Conservation (phyloP, 257 asterid genomes). For the Eucommia ulmoides region DNA sequence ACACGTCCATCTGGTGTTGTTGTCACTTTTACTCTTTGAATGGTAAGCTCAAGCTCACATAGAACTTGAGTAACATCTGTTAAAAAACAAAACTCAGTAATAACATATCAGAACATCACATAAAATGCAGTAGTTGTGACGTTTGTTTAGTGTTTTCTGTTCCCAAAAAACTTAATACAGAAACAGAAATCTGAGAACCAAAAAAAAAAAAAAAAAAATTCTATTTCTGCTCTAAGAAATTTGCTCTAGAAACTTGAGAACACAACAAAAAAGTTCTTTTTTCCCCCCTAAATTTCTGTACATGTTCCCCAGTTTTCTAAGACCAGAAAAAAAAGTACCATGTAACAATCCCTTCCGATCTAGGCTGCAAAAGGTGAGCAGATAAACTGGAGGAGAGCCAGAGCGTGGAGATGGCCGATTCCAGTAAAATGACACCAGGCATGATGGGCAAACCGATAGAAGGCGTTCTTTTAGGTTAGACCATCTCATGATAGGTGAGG, state of each 20-base stretch:
- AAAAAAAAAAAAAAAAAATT: background rate
- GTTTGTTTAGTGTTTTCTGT: too few species aligned
- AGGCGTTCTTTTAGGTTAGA: conserved; percentile 56
- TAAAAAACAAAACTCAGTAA: conserved; percentile 4
- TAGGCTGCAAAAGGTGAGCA: conserved; percentile 44
- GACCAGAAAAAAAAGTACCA: too few species aligned
- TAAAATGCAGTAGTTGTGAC: too few species aligned
- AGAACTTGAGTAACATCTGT: conserved; percentile 66
- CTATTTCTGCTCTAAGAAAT: background rate
- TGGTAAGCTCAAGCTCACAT: conserved; percentile 55
- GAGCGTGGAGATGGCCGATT: conserved; percentile 24
- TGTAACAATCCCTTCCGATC: conserved; percentile 64
- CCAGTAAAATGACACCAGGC: conserved; percentile 31
- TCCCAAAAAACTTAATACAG: too few species aligned
- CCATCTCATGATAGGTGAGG: conserved; percentile 44
- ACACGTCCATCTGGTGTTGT: conserved; percentile 70
- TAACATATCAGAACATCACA: conserved; percentile 4
- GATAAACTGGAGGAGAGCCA: conserved; percentile 38
- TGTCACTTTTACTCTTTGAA: conserved; percentile 72
- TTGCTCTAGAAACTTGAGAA: too few species aligned
- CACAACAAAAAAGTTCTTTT: too few species aligned
- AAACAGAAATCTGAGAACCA: background rate
- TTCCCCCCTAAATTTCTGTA: too few species aligned
- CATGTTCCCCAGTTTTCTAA: too few species aligned
- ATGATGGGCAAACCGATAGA: conserved; percentile 52